A percentile compares a stretch with the other conserved stretches of the same genome.
Conservation (phyloP, 23 red algal species). For the Gracilariopsis chorda region DNA sequence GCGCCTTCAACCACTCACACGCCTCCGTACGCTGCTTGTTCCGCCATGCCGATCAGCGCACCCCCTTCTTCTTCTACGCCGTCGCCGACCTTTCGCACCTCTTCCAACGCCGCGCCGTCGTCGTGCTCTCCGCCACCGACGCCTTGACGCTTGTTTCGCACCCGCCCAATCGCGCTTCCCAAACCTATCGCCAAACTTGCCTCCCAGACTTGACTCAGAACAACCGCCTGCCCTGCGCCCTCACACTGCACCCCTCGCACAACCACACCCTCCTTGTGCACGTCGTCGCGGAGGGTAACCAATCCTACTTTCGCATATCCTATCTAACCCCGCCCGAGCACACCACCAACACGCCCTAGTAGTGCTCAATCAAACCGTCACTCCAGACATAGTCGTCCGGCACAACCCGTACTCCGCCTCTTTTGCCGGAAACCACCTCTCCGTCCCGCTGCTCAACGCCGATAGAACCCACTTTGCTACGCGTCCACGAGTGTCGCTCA, state of each 20-base stretch:
- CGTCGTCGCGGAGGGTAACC: neutral
- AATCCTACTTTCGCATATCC: neutral
- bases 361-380: conserved; percentile 4
- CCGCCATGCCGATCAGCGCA: conserved; percentile 10
- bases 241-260: neutral
- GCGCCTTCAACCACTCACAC: conserved; percentile 12
- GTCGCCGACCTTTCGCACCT: conserved; percentile 32
- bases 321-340: conserved; percentile 4
- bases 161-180: neutral
- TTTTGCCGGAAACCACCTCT: conserved; percentile 21
- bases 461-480: conserved; percentile 8
- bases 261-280: conserved; percentile 10
- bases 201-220: conserved; percentile 13
- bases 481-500: neutral
- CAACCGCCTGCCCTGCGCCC: neutral
- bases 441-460: conserved; percentile 29
- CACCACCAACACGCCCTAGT: neutral
- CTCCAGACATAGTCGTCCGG: conserved; percentile 9
- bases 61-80: conserved; percentile 23
- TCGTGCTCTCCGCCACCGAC: neutral
- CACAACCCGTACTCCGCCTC: neutral
- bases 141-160: neutral
- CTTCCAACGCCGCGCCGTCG: neutral
- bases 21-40: conserved; percentile 7
- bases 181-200: neutral